These are phyloP conservation scores for Protoeuglena noctilucae DNA, from an alignment of 139 green algal species.

Conservation along the genomic window DNA sequence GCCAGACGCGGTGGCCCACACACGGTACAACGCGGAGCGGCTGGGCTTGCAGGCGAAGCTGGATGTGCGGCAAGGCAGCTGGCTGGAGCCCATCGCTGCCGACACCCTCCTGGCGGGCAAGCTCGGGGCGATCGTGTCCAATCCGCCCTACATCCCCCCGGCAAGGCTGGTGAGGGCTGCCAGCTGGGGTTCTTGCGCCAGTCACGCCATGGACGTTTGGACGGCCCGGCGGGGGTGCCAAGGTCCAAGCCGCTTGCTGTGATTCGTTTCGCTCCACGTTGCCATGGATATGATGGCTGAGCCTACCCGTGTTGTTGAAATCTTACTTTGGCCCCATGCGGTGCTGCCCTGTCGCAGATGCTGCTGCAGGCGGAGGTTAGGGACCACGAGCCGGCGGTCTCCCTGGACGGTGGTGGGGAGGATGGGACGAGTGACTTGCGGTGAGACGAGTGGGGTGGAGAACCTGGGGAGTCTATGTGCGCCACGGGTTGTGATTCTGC, in stretches of 20 bases:
- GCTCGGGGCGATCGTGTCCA: slow-evolving; percentile 69
- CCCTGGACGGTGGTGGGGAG: slow-evolving; percentile 60
- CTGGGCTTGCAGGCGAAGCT: slow-evolving; percentile 5
- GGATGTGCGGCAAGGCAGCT: slow-evolving; percentile 36
- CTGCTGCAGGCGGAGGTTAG: slow-evolving; percentile 49
- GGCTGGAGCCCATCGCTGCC: slow-evolving; percentile 57
- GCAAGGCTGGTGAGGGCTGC: slow-evolving; percentile 30
- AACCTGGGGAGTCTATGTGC: slow-evolving; percentile 6
- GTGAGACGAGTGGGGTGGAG: slow-evolving; percentile 9
- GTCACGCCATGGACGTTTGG: too few species aligned
- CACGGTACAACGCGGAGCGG: slow-evolving; percentile 31
- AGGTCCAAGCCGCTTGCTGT: neutral
- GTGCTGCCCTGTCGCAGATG: too few species aligned
- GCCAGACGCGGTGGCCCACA: slow-evolving; percentile 26
- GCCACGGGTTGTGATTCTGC: neutral
- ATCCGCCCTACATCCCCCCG: slow-evolving; percentile 80
- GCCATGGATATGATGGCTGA: neutral
- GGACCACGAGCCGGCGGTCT: slow-evolving; percentile 58
- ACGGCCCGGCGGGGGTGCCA: slow-evolving; percentile 17
- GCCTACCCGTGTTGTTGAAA: neutral
- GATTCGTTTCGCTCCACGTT: neutral
- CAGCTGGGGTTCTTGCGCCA: too few species aligned
- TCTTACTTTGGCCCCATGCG: too few species aligned
- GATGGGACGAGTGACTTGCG: slow-evolving; percentile 41
- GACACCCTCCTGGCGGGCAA: slow-evolving; percentile 12